A percentile compares a stretch with the other conserved stretches of the same genome.
These are phyloP conservation scores for Cenchrus purpureus DNA, from an alignment of 176 grass and related monocot species.

Conservation along the genomic window DNA sequence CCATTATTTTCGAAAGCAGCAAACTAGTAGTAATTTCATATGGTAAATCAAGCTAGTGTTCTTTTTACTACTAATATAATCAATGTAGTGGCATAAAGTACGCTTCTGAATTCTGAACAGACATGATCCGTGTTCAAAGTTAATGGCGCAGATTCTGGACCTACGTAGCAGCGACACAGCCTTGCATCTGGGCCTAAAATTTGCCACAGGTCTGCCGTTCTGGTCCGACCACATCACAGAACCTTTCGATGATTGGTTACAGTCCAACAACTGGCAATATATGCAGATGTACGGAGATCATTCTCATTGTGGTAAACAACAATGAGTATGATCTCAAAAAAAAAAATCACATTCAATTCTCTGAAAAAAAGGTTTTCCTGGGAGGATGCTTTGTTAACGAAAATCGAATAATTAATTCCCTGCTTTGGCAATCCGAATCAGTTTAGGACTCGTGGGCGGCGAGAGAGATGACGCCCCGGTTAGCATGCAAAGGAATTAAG, in stretches of 20 bases:
- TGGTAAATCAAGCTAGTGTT: too few species aligned
- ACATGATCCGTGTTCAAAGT: not conserved
- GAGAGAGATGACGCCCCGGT: too few species aligned
- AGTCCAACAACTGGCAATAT: not conserved
- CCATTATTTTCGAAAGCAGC: too few species aligned
- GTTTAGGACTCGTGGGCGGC: not conserved
- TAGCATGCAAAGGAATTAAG: too few species aligned
- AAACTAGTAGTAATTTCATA: too few species aligned
- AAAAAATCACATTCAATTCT: not conserved
- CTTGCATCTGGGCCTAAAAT: not conserved
- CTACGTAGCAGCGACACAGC: conserved; percentile 5
- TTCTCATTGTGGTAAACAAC: not conserved
- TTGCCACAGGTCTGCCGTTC: conserved; percentile 9
- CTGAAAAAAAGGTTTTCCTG: not conserved
- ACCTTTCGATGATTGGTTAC: conserved; percentile 14
- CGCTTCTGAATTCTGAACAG: not conserved
- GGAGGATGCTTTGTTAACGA: too few species aligned
- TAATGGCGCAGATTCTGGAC: not conserved
- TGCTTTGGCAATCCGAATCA: not conserved
- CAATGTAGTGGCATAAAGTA: not conserved
- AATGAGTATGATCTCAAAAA: not conserved
- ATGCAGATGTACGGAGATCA: conserved; percentile 1
- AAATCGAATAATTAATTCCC: not conserved
- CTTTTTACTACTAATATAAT: too few species aligned
- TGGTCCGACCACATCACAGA: conserved; percentile 4